A percentile compares a stretch with the other conserved stretches of the same genome.
Conservation (phyloP, 306 rosid species). For the Macrotyloma uniflorum region DNA sequence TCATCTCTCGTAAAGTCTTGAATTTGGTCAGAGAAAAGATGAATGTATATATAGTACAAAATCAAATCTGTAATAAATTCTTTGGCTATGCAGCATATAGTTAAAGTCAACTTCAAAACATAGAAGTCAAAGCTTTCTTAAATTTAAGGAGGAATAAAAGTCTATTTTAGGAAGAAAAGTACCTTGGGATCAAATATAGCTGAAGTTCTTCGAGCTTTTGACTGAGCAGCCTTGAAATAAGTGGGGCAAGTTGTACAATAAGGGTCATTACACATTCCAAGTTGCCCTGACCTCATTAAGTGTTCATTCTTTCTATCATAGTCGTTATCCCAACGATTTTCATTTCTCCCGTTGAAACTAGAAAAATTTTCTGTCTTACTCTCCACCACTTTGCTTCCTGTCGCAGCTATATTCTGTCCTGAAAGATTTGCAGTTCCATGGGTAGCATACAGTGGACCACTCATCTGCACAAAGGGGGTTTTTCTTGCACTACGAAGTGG, state of each 20-base stretch:
- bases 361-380: slow-evolving; percentile 42
- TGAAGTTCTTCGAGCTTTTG: slow-evolving; percentile 45
- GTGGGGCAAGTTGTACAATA: slow-evolving; percentile 92
- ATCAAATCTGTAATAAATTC: not conserved
- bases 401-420: slow-evolving; percentile 26
- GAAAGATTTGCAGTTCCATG: slow-evolving; percentile 45
- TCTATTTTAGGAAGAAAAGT: slow-evolving; percentile 37
- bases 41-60: not conserved
- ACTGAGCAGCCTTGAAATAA: slow-evolving; percentile 54
- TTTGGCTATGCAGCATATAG: not conserved
- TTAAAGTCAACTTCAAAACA: slow-evolving; percentile 17
- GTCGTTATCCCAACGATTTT: slow-evolving; percentile 50
- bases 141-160: not conserved
- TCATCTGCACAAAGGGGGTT: slow-evolving; percentile 63
- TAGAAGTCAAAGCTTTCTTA: not conserved
- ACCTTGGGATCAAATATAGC: slow-evolving; percentile 66
- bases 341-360: slow-evolving; percentile 30
- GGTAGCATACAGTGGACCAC: slow-evolving; percentile 60
- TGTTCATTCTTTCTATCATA: slow-evolving; percentile 61
- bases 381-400: slow-evolving; percentile 45
- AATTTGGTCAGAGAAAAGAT: slow-evolving; percentile 7
- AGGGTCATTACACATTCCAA: slow-evolving; percentile 94
- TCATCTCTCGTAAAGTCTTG: not conserved
- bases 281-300: slow-evolving; percentile 80
- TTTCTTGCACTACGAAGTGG: slow-evolving; percentile 61